Evolutionary conservation across 2,329 filamentous ascomycete genomes (phyloP).

Genomic region (Davidsoniella virescens): DNA sequence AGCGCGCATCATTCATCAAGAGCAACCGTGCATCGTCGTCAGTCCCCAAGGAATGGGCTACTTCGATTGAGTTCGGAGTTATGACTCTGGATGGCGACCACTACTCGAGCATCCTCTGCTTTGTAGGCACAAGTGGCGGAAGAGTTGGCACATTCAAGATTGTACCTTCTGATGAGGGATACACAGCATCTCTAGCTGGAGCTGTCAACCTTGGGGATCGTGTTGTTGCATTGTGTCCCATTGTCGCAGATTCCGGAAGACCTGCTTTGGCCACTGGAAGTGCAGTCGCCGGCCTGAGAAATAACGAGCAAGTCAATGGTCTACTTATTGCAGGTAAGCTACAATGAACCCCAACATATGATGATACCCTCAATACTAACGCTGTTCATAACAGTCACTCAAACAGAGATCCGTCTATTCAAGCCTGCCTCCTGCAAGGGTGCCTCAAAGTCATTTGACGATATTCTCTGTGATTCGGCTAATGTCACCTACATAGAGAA

Average conservation of each 20-base stretch:
- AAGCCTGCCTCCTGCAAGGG: slow-evolving; percentile 72
- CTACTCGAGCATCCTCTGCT: slow-evolving; percentile 86
- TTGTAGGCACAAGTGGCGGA: slow-evolving; percentile 75
- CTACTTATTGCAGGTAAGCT: slow-evolving; percentile 56
- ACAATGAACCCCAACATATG: not conserved
- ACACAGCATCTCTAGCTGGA: slow-evolving; percentile 57
- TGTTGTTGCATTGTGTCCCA: slow-evolving; percentile 62
- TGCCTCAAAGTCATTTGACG: slow-evolving; percentile 81
- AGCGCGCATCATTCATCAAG: slow-evolving; percentile 55
- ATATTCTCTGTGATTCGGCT: slow-evolving; percentile 66
- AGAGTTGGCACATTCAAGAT: slow-evolving; percentile 83
- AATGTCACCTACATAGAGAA: slow-evolving; percentile 58
- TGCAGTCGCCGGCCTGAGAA: slow-evolving; percentile 59
- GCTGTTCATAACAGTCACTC: slow-evolving; percentile 29
- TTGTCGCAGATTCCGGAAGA: slow-evolving; percentile 61
- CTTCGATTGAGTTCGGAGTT: slow-evolving; percentile 75
- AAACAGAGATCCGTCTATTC: slow-evolving; percentile 73
- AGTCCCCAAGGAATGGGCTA: slow-evolving; percentile 52
- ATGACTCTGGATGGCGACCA: slow-evolving; percentile 88
- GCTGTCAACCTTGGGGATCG: slow-evolving; percentile 47
- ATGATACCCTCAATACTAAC: not conserved
- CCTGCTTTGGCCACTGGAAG: slow-evolving; percentile 59
- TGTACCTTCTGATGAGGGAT: slow-evolving; percentile 57
- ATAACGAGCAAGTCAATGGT: slow-evolving; percentile 61
- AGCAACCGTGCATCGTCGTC: slow-evolving; percentile 16